Base-by-base conservation (phyloP, 345 rosid species). In the Melaleuca alternifolia region DNA sequence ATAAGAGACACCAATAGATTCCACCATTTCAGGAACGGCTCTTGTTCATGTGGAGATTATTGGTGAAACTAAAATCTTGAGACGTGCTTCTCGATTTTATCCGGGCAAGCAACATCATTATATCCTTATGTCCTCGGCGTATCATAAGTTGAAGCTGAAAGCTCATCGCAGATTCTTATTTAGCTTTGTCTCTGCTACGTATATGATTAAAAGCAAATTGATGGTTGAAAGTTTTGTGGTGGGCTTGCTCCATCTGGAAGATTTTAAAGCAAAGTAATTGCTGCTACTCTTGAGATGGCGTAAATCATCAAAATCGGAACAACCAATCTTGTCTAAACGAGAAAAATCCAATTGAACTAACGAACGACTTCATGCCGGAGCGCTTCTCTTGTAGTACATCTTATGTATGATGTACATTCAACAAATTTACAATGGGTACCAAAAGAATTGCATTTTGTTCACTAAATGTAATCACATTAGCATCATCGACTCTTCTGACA, bases 401-500 rank as follows among this genome's bases (percentile, higher is more conserved):
- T 46, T 12, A 54, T 46, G 11, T 16, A 65, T 83, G 86, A 86
- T 85, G 75, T 84, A 85, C 61, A 85, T 33, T 21, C 12, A 54
- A 51, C 41, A 62, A 86, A 90, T 90, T 85, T 89, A 88, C 91
- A 88, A 51, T 41, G 13, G 57, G n/a, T 86, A 83, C 51, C 59
- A 79, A 86, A 85, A 85, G 41, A 85, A 51, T 28, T 54, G 76
- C 44, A 51, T 7, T 81, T 28, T 48, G 37, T 24, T 81, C 54
- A 26, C 85, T 50, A 50, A n/a, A 6, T 83, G 18, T 61, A 51
- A 26, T 90, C 91, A 90, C 91, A 95, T 91, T 23, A 92, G 79
- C 93, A 92, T 88, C 91, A 91, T 89, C 5, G 95, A 91, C 50
- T 97, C 99, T 87, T 95, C 98, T 1, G 97, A 93, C 90, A 96